phyloP scores from a whole-genome alignment of 306 rosid genomes.

The Acacia melanoxylon region DNA sequence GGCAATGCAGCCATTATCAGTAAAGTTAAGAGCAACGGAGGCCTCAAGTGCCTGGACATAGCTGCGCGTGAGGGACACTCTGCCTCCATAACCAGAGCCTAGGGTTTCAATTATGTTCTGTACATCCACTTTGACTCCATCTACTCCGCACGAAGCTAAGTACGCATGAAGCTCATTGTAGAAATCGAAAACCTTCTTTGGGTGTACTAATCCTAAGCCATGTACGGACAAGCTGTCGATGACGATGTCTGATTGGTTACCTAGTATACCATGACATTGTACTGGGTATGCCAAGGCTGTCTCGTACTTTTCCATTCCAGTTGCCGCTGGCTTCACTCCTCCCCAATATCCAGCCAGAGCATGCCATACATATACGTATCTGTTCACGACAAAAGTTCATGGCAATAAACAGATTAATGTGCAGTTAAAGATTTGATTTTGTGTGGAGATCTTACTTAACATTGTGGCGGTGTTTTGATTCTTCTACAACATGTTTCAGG shows the following conservation, averaged over 20 bases:
- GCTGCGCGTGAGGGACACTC: conserved; percentile 89
- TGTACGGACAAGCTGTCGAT: conserved; percentile 90
- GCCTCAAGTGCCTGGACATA: conserved; percentile 88
- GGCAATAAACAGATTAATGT: too few species aligned
- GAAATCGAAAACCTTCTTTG: conserved; percentile 83
- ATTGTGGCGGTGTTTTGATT: conserved; percentile 72
- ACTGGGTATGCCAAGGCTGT: conserved; percentile 85
- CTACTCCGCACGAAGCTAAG: conserved; percentile 91
- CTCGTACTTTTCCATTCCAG: conserved; percentile 92
- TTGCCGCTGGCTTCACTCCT: conserved; percentile 87
- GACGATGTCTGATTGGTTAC: conserved; percentile 92
- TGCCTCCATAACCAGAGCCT: conserved; percentile 91
- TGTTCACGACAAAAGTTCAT: conserved; percentile 30
- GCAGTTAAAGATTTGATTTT: too few species aligned
- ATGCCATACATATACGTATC: conserved; percentile 90
- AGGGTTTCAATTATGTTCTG: conserved; percentile 95
- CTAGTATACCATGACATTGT: conserved; percentile 75
- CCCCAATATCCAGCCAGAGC: conserved; percentile 99
- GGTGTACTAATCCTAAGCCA: conserved; percentile 92
- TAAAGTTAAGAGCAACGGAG: conserved; percentile 74
- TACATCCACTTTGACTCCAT: conserved; percentile 97
- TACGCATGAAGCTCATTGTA: conserved; percentile 96
- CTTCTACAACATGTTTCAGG: conserved; percentile 80
- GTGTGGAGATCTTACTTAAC: conserved; percentile 62
- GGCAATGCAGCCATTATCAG: conserved; percentile 91